Evolutionary conservation across 2,329 filamentous ascomycete species (phyloP).

Genomic region (Ceratocystis lukuohia): DNA sequence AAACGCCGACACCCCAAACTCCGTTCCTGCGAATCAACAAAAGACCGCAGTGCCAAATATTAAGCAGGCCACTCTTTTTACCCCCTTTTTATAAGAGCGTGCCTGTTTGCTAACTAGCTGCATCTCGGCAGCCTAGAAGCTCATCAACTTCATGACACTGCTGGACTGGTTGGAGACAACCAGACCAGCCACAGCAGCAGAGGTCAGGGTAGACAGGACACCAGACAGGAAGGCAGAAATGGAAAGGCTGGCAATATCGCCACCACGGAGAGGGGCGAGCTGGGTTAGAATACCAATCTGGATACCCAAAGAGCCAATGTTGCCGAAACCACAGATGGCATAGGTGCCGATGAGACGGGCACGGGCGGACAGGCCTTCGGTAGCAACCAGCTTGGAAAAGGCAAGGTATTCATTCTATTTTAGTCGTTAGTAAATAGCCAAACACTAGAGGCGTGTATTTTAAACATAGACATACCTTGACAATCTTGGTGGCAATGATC

Average conservation of each 20-base stretch:
- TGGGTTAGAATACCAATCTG: conserved; percentile 81
- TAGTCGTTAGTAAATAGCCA: conserved; percentile 22
- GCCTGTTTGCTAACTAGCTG: neutral
- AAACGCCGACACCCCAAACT: conserved; percentile 1
- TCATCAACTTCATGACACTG: conserved; percentile 17
- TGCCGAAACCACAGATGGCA: conserved; percentile 70
- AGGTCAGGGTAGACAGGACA: conserved; percentile 65
- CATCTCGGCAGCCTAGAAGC: conserved; percentile 1
- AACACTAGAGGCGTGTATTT: conserved; percentile 20
- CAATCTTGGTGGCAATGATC: conserved; percentile 73
- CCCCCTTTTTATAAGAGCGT: neutral
- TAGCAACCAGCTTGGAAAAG: conserved; percentile 48
- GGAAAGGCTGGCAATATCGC: conserved; percentile 63
- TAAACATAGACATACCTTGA: conserved; percentile 36
- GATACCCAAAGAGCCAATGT: conserved; percentile 75
- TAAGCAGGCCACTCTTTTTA: neutral
- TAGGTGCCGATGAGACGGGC: conserved; percentile 76
- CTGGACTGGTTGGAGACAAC: conserved; percentile 43
- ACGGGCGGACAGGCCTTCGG: conserved; percentile 45
- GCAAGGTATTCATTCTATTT: conserved; percentile 75
- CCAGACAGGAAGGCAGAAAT: conserved; percentile 66
- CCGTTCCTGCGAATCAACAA: neutral
- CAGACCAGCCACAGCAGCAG: conserved; percentile 64
- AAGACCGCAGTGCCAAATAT: neutral
- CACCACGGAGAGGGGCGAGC: conserved; percentile 58